phyloP scores from a whole-genome alignment of 2,329 filamentous ascomycete genomes.

The Sclerotinia nivalis region DNA sequence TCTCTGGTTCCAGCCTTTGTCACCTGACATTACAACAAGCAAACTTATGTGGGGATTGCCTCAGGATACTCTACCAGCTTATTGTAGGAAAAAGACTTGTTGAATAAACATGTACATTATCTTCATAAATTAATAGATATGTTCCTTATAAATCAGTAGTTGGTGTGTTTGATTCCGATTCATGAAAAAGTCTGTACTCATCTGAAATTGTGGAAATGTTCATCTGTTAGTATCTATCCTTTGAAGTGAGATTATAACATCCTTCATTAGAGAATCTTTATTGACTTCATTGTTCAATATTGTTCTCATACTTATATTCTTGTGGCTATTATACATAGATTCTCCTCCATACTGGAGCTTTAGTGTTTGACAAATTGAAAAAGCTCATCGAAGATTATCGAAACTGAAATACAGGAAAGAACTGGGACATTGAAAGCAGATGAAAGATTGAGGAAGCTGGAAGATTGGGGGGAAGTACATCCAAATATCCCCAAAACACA shows the following conservation, averaged over 20 bases:
- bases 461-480: too few species aligned
- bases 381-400: too few species aligned
- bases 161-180: neutral
- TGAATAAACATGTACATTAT: too few species aligned
- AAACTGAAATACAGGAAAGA: too few species aligned
- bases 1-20: neutral
- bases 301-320: neutral
- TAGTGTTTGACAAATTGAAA: too few species aligned
- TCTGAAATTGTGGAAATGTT: neutral
- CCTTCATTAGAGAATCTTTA: neutral
- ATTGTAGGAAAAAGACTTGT: neutral
- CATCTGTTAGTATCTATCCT: neutral
- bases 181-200: neutral
- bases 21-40: conserved; percentile 1
- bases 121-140: neutral
- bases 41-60: conserved; percentile 7
- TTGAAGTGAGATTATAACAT: neutral
- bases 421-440: too few species aligned
- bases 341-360: too few species aligned
- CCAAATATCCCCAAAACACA: too few species aligned
- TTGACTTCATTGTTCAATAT: neutral
- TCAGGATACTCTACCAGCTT: neutral
- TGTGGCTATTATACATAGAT: neutral
- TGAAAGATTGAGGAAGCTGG: too few species aligned
- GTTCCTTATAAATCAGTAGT: neutral